A percentile compares a stretch with the other conserved stretches of the same genome.
Conservation (phyloP, 2,329 filamentous ascomycete genomes). For the Fusarium nurragi region DNA sequence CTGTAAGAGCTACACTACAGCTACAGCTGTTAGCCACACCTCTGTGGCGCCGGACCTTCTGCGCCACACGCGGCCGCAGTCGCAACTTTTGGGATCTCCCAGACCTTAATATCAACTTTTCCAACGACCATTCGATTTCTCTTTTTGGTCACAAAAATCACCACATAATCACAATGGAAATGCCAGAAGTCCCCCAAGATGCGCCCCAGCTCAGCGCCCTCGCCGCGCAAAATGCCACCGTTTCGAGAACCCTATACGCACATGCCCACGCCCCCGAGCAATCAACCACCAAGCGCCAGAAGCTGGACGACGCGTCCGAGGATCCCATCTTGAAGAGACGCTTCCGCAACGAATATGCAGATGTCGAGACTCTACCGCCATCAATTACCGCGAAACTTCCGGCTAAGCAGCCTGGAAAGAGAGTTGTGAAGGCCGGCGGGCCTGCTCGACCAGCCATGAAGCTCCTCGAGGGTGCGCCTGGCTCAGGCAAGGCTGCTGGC, state of each 20-base stretch:
- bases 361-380: slow-evolving; percentile 79
- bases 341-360: slow-evolving; percentile 78
- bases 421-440: slow-evolving; percentile 60
- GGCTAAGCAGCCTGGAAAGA: slow-evolving; percentile 50
- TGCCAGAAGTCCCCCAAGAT: slow-evolving; percentile 46
- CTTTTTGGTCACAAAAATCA: slow-evolving; percentile 8
- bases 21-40: slow-evolving; percentile 17
- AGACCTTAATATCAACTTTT: slow-evolving; percentile 29
- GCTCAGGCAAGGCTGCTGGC: slow-evolving; percentile 50
- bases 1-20: neutral
- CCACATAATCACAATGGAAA: slow-evolving; percentile 47
- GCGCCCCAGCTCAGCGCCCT: slow-evolving; percentile 49
- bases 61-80: slow-evolving; percentile 47
- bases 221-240: slow-evolving; percentile 49
- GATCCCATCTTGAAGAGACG: slow-evolving; percentile 55
- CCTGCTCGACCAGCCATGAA: slow-evolving; percentile 47
- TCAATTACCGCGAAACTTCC: slow-evolving; percentile 83
- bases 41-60: slow-evolving; percentile 27
- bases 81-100: slow-evolving; percentile 35
- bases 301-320: slow-evolving; percentile 49
- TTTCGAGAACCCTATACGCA: slow-evolving; percentile 48
- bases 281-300: slow-evolving; percentile 51
- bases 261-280: slow-evolving; percentile 34
- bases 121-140: slow-evolving; percentile 11
- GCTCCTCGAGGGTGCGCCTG: slow-evolving; percentile 51